Base-by-base conservation (phyloP, 345 rosid genomes). In the Anastatica hierochuntica region DNA sequence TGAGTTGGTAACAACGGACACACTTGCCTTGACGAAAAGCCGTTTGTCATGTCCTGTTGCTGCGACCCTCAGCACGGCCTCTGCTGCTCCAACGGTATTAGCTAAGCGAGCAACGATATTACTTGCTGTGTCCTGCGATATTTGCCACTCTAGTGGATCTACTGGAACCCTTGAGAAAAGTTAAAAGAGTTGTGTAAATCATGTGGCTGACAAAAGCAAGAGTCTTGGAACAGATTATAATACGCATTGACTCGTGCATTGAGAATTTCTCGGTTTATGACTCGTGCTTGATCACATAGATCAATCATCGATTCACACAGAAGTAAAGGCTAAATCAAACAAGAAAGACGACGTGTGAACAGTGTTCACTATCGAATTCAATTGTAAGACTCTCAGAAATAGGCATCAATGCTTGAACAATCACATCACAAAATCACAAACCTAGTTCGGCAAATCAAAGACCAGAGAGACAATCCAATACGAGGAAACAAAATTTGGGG, bases 111-210 rank as follows among this genome's bases (percentile, higher is more conserved):
- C 96, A 43, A 83, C 72, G 29, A 85, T 71, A 51, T 64, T 68
- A 52, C 79, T 72, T 12, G 97, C 98, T 6, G 94, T 75, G 53
- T 83, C 95, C 63, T 84, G 95, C 23, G 95, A 92, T 44, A 92
- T 84, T 74, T 92, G 96, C 96, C 98, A 88, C 73, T 90, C 95
- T 38, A 90, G 76, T 4, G 98, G 98, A 75, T 87, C 98, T 45
- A 87, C 95, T 5, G 95, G 96, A 15, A 84, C 84, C 67, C 98
- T 82, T 46, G 49, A 47, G 49, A 55, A 29, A 69, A 48, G 43
- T 5, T 27, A 4, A 3, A 7, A 48, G n/a, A 56, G 2, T 12
- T 50, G 5, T 7, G 59, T 6, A 19, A 8, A 43, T 33, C 23
- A 55, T 33, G 38, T 16, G 1, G 48, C 6, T 31, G 8, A 3